Evolutionary conservation across 2,329 filamentous ascomycete genomes (phyloP).

Genomic region (Aquanectria penicillioides): DNA sequence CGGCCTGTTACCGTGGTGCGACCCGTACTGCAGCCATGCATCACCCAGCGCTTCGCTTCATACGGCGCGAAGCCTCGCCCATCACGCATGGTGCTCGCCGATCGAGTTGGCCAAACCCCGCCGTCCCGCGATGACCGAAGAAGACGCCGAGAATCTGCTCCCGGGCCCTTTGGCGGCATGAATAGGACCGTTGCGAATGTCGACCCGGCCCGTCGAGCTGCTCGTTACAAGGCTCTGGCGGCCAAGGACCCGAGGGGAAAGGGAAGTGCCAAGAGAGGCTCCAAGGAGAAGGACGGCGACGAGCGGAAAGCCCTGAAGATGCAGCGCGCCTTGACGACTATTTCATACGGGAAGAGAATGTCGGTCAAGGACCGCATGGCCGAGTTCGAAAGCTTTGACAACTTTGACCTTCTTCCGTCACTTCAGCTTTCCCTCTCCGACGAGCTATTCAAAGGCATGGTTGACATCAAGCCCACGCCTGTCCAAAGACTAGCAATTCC

Average conservation of each 20-base stretch:
- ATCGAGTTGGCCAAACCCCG: conserved; percentile 58
- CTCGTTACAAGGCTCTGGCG: conserved; percentile 24
- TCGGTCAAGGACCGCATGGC: conserved; percentile 65
- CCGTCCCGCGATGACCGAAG: conserved; percentile 47
- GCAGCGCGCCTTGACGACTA: conserved; percentile 80
- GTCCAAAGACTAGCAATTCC: conserved; percentile 92
- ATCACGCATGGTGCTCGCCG: conserved; percentile 68
- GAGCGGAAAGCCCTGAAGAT: conserved; percentile 87
- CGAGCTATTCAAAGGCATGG: conserved; percentile 79
- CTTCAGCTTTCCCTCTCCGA: conserved; percentile 76
- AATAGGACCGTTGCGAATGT: conserved; percentile 62
- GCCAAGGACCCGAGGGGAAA: conserved; percentile 37
- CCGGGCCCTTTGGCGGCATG: conserved; percentile 66
- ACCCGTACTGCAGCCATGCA: conserved; percentile 44
- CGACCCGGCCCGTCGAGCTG: conserved; percentile 37
- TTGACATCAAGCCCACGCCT: conserved; percentile 83
- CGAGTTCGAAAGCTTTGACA: conserved; percentile 80
- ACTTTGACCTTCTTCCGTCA: conserved; percentile 78
- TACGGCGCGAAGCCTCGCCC: conserved; percentile 51
- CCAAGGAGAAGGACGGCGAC: conserved; percentile 42
- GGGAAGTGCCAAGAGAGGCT: conserved; percentile 43
- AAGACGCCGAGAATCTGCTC: conserved; percentile 50
- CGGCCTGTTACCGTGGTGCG: conserved; percentile 25
- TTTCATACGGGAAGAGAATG: conserved; percentile 77
- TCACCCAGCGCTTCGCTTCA: conserved; percentile 49